Base-by-base conservation (phyloP, 1,284 basidiomycete species). In the Trichosporon asahii region DNA sequence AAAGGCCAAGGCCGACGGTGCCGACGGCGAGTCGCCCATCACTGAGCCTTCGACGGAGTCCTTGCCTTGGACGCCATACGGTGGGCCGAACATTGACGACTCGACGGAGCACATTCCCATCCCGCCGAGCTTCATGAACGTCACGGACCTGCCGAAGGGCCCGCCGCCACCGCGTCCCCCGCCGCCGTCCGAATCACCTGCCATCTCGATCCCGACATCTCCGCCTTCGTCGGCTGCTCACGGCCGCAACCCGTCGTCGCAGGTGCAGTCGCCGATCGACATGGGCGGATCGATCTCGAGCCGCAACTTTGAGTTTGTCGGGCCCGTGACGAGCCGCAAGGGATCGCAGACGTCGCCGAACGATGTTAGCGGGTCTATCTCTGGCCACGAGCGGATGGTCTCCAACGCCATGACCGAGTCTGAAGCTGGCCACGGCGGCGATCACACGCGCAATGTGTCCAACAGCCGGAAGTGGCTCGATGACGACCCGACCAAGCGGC, bases 1-100 rank as follows among this genome's bases (percentile, higher is more conserved):
- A 14, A 79, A 78, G 66, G 81, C 81, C 3, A 78, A 77, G 60
- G 57, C 63, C 21, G 81, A 82, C 64, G 67, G 80, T n/a, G 57
- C 63, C 0, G 44, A 64, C 14, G 61, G 63, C 18, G 70, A 72
- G 31, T 57, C 37, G 44, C 37, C 61, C 31, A 18, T 55, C 61
- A 35, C 49, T n/a, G 35, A 40, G 35, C 55, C 21, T 15, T 21
- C 37, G 29, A 18, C 9, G 15, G 29, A n/a, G 15, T n/a, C 5
- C 27, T 33, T 14, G 27, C 57, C 57, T 3, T 61, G 57, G 57
- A 33, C 57, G 57, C 57, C 57, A 18, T 61, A 33, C 29, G 27
- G 27, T 6, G 57, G 55, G 11, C 33, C 61, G 31, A 60, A 15
- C 55, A 29, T 61, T 18, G 29, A 61, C 68, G 68, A 21, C 63